A percentile compares a stretch with the other conserved stretches of the same genome.
Evolutionary conservation across 202 grass and related monocot species (phyloP).

Genomic region (Miscanthus sacchariflorus): DNA sequence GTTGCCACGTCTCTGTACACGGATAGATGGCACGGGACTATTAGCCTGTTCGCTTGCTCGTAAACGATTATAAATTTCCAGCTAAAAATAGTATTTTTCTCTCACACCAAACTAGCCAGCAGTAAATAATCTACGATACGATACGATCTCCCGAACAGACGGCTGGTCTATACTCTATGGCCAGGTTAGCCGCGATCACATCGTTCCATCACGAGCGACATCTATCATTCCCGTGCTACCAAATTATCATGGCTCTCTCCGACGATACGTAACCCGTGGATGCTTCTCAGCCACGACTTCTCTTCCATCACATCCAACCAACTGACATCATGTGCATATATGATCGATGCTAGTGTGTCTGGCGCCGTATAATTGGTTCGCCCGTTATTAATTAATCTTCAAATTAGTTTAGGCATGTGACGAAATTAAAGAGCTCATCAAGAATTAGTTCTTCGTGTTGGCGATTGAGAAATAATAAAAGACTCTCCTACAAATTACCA

Average conservation of each 20-base stretch:
- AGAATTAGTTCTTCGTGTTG: background rate
- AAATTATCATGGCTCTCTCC: too few relatives aligned
- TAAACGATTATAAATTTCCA: too few relatives aligned
- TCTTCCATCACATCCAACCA: background rate
- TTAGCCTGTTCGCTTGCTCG: too few relatives aligned
- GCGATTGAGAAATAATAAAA: background rate
- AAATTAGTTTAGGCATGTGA: background rate
- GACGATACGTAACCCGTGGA: background rate
- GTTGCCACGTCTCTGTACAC: background rate
- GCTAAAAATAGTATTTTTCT: too few relatives aligned
- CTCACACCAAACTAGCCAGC: too few relatives aligned
- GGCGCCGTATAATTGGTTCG: background rate
- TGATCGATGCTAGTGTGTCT: background rate
- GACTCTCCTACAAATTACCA: too few relatives aligned
- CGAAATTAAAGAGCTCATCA: background rate
- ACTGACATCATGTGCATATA: background rate
- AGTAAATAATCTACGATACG: too few relatives aligned
- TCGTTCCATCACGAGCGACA: background rate
- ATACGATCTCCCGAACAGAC: too few relatives aligned
- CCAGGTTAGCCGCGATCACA: background rate
- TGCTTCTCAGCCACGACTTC: background rate
- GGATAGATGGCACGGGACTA: background rate
- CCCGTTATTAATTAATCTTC: too few relatives aligned
- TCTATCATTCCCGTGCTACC: background rate
- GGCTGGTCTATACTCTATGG: too few relatives aligned